Base-by-base conservation (phyloP, 345 rosid genomes). In the Excoecaria cochinchinensis region DNA sequence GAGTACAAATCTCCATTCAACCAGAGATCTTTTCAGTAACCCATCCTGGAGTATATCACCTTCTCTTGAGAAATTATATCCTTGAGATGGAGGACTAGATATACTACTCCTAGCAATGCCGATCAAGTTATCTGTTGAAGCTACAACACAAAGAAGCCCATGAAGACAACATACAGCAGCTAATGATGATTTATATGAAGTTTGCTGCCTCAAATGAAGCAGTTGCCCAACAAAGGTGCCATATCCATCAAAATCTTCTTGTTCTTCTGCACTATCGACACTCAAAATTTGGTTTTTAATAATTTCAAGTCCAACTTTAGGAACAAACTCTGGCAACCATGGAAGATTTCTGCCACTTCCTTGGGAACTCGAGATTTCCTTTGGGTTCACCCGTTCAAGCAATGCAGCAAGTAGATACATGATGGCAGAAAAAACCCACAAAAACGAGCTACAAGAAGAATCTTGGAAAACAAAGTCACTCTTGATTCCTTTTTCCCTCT, bases 281-380 rank as follows among this genome's bases (percentile, higher is more conserved):
- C 85, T 84, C 77, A 90, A 87, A 79, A 91, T 80, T 53, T 85
- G 87, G 65, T 84, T 83, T 79, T 77, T 89, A 74, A 91, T 84
- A 70, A 92, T 82, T 85, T 83, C 87, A 57, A 92, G 88, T 76
- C 95, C 99, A 83, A 95, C 65, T 85, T 88, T 95, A 67, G 91
- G 91, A 83, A 91, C 95, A 87, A 95, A 91, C 78, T 88, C 92
- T 0, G 98, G 97, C 78, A 94, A 85, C 95, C 90, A 89, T 39
- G 95, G 90, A 36, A 90, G 65, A 71, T 72, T 71, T 62, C 63
- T 76, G 24, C 74, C 83, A 77, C 79, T 80, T 76, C 69, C 84
- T 61, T 77, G 69, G 16, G 72, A 36, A 57, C 70, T 74, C 19
- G 21, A 47, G 67, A 51, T 72, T 50, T 83, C 82, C 44, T 82